Evolutionary conservation across 2,329 filamentous ascomycete species (phyloP), one percentile per base, ranked within the genome.

Genomic region (Penicillium digitatum): DNA sequence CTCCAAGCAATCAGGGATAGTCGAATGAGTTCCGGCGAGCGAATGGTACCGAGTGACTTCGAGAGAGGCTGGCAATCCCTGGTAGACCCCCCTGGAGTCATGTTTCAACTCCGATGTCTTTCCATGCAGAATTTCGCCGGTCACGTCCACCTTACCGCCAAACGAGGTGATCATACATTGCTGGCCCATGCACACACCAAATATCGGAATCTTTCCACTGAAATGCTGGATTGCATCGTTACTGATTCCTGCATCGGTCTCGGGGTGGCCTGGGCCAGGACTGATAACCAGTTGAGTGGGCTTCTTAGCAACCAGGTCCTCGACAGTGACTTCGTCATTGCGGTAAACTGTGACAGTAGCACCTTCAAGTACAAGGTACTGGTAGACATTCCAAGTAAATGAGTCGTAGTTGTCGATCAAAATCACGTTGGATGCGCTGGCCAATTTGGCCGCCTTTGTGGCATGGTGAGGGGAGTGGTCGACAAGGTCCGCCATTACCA

Each of bases 391-490:
- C 90, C 92, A 99, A 56, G 93, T 96, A 74, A 99, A 99, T 3
- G 94, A 97, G 75, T 99, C 94, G 75, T 97, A 99, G 76, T 99
- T 99, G 80, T 99, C 94, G 68, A 99, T 96, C 61, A 99, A 82
- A 60, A 99, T 83, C 55, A 99, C 82, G 74, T 97, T 97, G 54
- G 88, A 89, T 26, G 94, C 94, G 48, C 86, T 91, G 24, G 87
- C 73, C 50, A 96, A 80, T 34, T 86, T 85, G 49, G 86, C 79
- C 29, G 87, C 86, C 49, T 88, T 87, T 60, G 87, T 82, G 56
- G 90, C 89, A 74, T 96, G 87, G 67, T 69, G 72, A 67, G 92
- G 91, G 57, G 93, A 96, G 74, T 96, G 87, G 72, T 96, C 93
- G 60, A 87, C 79, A 39, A 87, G 57, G 74, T 79, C 62, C 76